Conservation (phyloP, 2,329 filamentous ascomycete species). For the Fusarium hostae region DNA sequence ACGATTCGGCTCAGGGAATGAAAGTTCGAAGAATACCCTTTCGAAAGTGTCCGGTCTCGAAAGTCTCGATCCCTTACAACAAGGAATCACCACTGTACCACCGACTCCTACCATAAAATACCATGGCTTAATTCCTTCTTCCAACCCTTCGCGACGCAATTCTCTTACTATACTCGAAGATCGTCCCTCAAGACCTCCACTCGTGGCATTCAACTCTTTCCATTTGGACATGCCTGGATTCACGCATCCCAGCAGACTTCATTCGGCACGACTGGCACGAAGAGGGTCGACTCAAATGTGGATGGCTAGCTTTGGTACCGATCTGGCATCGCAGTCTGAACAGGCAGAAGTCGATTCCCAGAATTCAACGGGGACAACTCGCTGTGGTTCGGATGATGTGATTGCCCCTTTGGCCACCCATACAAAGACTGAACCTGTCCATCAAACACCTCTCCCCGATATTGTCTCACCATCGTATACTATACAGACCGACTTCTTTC, state of each 20-base stretch:
- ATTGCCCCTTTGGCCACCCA: conserved; percentile 2
- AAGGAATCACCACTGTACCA: conserved; percentile 30
- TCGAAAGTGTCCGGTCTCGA: conserved; percentile 26
- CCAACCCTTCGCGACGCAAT: conserved; percentile 34
- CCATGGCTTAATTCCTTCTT: conserved; percentile 49
- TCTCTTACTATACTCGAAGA: conserved; percentile 17
- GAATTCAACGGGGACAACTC: conserved; percentile 18
- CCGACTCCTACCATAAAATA: conserved; percentile 48
- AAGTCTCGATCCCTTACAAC: conserved; percentile 12
- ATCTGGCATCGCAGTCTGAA: conserved; percentile 13
- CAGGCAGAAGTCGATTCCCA: conserved; percentile 23
- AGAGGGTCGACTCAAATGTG: conserved; percentile 36
- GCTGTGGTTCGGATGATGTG: conserved; percentile 16
- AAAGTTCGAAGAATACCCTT: conserved; percentile 24
- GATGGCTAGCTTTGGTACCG: conserved; percentile 29
- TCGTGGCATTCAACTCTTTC: conserved; percentile 33
- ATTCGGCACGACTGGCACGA: conserved; percentile 22
- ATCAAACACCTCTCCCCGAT: background rate
- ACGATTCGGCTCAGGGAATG: conserved; percentile 48
- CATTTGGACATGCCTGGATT: conserved; percentile 14
- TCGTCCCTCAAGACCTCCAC: conserved; percentile 16
- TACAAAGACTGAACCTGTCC: conserved; percentile 7
- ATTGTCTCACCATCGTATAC: background rate
- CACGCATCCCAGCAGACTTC: conserved; percentile 18
- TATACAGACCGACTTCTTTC: conserved; percentile 4